Evolutionary conservation across 106 monocot species (phyloP).

Genomic region (Platanthera zijinensis): DNA sequence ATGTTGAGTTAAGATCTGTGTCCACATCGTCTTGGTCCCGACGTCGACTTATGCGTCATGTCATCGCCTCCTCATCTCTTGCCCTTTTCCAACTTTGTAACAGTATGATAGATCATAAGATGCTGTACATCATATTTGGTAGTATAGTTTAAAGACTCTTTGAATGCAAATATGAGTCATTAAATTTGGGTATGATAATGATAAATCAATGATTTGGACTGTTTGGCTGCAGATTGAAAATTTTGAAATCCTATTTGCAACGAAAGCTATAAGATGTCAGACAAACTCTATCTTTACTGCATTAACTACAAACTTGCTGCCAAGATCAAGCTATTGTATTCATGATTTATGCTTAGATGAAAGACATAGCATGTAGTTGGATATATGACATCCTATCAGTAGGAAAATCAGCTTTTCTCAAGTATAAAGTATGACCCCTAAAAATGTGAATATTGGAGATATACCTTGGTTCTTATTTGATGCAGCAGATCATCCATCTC

Average conservation of each 20-base stretch:
- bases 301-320: neutral
- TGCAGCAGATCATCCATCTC: slow-evolving; percentile 56
- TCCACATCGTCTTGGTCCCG: no score
- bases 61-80: no score
- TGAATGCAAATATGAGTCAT: neutral
- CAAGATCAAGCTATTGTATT: neutral
- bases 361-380: neutral
- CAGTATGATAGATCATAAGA: neutral
- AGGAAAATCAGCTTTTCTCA: neutral
- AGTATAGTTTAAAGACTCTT: neutral
- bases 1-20: no score
- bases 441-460: neutral
- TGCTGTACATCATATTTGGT: neutral
- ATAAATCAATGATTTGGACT: no score
- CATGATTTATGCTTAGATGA: neutral
- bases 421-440: neutral
- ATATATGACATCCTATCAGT: neutral
- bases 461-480: slow-evolving; percentile 73
- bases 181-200: neutral
- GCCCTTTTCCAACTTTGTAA: no score
- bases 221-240: no score
- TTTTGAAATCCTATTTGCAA: no score
- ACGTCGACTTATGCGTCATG: no score
- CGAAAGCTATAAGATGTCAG: no score
- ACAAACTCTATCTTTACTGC: neutral